Percentiles rank a stretch among this genome's conserved stretches.
phyloP scores from a whole-genome alignment of 306 rosid species.

The Hippophae gyantsensis region DNA sequence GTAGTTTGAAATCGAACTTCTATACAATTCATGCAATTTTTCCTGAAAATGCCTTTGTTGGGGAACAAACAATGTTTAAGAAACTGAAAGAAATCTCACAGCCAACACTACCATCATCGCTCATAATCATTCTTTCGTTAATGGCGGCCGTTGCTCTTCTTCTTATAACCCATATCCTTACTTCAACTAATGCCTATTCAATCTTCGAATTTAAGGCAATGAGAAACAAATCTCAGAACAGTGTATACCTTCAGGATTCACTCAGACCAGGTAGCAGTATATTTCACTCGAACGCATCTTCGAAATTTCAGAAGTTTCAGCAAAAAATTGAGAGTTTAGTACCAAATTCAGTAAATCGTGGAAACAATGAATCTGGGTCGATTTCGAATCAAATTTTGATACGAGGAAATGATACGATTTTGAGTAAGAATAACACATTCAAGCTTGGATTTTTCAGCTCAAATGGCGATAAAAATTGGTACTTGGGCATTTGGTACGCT shows the following conservation, averaged over 20 bases:
- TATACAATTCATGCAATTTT: neutral
- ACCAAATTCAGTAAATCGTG: neutral
- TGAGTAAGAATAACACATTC: constrained; percentile 43
- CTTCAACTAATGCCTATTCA: neutral
- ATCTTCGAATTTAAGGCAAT: constrained; percentile 1
- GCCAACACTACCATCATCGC: neutral
- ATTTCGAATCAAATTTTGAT: constrained; percentile 12
- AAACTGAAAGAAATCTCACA: constrained; percentile 16
- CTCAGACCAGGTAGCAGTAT: too few species aligned
- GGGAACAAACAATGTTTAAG: constrained; percentile 13
- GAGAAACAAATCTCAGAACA: neutral
- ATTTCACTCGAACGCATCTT: too few species aligned
- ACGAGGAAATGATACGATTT: constrained; percentile 26
- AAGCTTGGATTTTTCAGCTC: constrained; percentile 43
- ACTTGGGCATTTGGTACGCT: constrained; percentile 44
- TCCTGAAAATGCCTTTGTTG: constrained; percentile 6
- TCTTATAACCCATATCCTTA: neutral
- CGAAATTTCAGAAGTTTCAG: neutral
- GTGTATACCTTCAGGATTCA: too few species aligned
- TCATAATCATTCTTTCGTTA: neutral
- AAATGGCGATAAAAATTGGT: constrained; percentile 15
- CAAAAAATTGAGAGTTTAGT: neutral
- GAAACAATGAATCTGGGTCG: neutral
- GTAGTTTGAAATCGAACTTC: neutral
- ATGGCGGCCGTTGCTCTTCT: constrained; percentile 17